Evolutionary conservation across 2,329 filamentous ascomycete genomes (phyloP), one percentile per base, ranked within the genome.

Genomic region (Monilinia fructigena): DNA sequence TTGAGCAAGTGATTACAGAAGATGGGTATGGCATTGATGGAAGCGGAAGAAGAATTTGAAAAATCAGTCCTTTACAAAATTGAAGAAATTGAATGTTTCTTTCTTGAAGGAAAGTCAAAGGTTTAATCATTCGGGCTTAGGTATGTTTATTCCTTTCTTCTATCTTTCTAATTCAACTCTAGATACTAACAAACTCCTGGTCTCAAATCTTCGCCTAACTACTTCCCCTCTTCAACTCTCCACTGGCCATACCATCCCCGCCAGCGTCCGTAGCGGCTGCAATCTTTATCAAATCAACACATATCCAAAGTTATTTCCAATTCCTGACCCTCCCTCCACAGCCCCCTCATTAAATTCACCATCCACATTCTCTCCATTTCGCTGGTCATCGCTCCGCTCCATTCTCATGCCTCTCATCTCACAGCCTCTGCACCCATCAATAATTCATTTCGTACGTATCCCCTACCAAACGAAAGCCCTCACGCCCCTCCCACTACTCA

Each of bases 1-100:
- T 75, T 6, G 35, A 73, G 8, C 48, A 70, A 20, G 70, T 69
- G 75, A 65, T 73, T 14, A 54, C 56, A 82, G 31, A 48, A 58
- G 54, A 65, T 6, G 79, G 81, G 14, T 74, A 87, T 1, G 80
- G 85, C 1, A 78, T 83, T 26, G 85, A 88, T 69, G 20, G 26
- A 2, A 55, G 4, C 8, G 66, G 3, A 42, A 48, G 4, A 52
- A 53, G 35, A 77, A 77, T 45, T 74, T 80, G 26, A 73, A 73
- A 45, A 73, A 74, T 42, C 40, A 65, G 8, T 69, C 65, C 42
- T 64, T 73, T 23, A 48, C 67, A 14, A 74, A 73, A 60, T 64
- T 75, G 2, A 74, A 73, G 68, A 76, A 79, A 40, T 73, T 80
- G 66, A 78, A 81, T 67, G 77, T 67, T 80, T 80, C 66, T 67